These are phyloP conservation scores for Quercus parvula DNA, from an alignment of 306 rosid genomes.

Conservation along the genomic window DNA sequence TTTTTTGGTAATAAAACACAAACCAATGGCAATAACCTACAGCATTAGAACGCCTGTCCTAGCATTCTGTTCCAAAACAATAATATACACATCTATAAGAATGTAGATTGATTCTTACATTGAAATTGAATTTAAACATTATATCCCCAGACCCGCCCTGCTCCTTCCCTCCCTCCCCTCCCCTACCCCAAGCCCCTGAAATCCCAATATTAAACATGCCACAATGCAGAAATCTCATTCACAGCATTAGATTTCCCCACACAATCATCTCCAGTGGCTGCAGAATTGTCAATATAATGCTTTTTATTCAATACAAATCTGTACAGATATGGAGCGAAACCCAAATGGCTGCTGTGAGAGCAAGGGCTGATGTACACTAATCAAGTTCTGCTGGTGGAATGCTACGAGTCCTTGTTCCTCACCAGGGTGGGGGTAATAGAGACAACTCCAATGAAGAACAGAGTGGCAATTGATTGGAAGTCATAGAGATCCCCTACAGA, in stretches of 20 bases:
- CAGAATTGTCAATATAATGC: constrained; percentile 17
- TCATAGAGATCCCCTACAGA: constrained; percentile 89
- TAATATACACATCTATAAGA: neutral
- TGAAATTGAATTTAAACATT: constrained; percentile 10
- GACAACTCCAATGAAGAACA: constrained; percentile 78
- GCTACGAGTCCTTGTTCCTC: constrained; percentile 61
- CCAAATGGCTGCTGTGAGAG: constrained; percentile 23
- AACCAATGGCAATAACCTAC: neutral
- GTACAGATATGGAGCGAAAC: constrained; percentile 29
- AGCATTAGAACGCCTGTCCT: neutral
- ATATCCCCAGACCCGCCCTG: neutral
- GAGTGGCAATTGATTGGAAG: constrained; percentile 85
- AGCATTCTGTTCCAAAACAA: neutral
- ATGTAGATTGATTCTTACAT: constrained; percentile 16
- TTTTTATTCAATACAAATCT: constrained; percentile 2
- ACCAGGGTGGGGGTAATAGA: constrained; percentile 80
- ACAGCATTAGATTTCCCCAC: neutral
- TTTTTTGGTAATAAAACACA: neutral
- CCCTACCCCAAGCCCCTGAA: neutral
- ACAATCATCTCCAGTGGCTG: constrained; percentile 26
- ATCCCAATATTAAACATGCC: neutral
- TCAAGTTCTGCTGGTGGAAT: constrained; percentile 13
- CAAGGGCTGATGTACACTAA: constrained; percentile 22
- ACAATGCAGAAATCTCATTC: neutral
- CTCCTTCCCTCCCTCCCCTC: neutral